A percentile compares a stretch with the other conserved stretches of the same genome.
Conservation (phyloP, 495 filamentous ascomycete species). For the Letharia lupina region DNA sequence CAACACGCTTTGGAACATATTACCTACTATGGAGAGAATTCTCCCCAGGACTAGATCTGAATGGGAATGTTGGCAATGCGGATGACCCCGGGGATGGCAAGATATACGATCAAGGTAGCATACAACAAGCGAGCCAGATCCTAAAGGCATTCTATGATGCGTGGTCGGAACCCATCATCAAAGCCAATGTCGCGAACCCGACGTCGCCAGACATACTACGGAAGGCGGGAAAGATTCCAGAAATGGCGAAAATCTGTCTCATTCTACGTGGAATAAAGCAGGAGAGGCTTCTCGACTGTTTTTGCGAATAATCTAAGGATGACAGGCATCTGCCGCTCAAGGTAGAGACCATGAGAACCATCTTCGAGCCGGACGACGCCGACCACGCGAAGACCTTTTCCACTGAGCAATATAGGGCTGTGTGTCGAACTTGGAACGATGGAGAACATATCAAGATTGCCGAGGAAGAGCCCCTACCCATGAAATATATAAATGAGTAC, state of each 20-base stretch:
- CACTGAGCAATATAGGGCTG: constrained; percentile 15
- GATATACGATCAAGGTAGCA: constrained; percentile 6
- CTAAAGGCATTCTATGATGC: constrained; percentile 13
- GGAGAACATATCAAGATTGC: constrained; percentile 14
- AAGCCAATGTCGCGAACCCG: neutral
- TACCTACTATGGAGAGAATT: constrained; percentile 7
- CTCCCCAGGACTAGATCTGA: constrained; percentile 1
- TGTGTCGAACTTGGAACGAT: constrained; percentile 11
- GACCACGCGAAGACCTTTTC: constrained; percentile 1
- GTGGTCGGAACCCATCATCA: constrained; percentile 4
- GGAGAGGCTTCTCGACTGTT: constrained; percentile 11
- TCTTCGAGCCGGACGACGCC: constrained; percentile 10
- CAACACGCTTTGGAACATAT: constrained; percentile 1
- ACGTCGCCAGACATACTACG: neutral
- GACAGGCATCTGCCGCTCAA: constrained; percentile 9
- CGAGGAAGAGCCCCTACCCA: constrained; percentile 17
- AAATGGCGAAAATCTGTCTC: constrained; percentile 13
- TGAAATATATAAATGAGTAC: neutral
- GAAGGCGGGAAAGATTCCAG: neutral
- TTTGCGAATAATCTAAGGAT: constrained; percentile 4
- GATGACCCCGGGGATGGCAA: constrained; percentile 18
- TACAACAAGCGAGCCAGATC: constrained; percentile 2
- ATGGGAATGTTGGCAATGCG: constrained; percentile 13
- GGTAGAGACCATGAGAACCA: constrained; percentile 3
- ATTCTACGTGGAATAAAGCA: constrained; percentile 15